These are phyloP conservation scores for Hemileccinum impolitum DNA, from an alignment of 768 basidiomycete species.

Conservation along the genomic window DNA sequence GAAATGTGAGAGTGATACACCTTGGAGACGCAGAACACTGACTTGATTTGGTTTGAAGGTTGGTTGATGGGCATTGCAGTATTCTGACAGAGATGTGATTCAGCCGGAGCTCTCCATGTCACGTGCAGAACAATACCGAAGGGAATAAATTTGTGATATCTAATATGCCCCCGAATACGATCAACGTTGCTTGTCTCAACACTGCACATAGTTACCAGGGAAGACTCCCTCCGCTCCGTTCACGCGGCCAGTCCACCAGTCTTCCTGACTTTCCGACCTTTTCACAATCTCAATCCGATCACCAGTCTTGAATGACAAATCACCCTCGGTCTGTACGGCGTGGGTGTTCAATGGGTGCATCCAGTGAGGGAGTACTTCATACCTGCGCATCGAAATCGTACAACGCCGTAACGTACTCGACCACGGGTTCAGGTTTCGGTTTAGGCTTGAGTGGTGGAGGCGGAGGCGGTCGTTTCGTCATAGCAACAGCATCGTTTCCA, in stretches of 20 bases:
- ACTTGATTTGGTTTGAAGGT: constrained; percentile 91
- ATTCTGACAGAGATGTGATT: too few species aligned
- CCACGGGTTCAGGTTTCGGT: constrained; percentile 61
- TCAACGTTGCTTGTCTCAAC: constrained; percentile 1
- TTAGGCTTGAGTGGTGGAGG: constrained; percentile 91
- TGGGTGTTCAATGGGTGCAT: neutral
- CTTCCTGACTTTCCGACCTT: constrained; percentile 75
- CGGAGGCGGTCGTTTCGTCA: constrained; percentile 77
- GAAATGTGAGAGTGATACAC: constrained; percentile 1
- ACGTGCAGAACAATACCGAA: neutral
- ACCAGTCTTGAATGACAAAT: constrained; percentile 84
- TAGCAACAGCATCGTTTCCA: constrained; percentile 29
- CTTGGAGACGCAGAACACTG: constrained; percentile 7
- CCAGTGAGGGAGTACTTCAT: constrained; percentile 12
- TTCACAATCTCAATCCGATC: constrained; percentile 91
- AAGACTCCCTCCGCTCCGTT: constrained; percentile 86
- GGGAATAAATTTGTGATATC: too few species aligned
- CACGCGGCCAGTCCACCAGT: constrained; percentile 96
- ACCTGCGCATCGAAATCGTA: constrained; percentile 95
- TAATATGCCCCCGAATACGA: neutral
- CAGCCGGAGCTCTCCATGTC: constrained; percentile 12
- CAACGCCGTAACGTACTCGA: constrained; percentile 83
- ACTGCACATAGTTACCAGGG: constrained; percentile 59
- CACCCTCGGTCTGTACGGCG: constrained; percentile 73
- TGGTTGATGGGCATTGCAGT: constrained; percentile 57